Conservation (phyloP, 352 stramenopile species). For the Globisporangium parvum region DNA sequence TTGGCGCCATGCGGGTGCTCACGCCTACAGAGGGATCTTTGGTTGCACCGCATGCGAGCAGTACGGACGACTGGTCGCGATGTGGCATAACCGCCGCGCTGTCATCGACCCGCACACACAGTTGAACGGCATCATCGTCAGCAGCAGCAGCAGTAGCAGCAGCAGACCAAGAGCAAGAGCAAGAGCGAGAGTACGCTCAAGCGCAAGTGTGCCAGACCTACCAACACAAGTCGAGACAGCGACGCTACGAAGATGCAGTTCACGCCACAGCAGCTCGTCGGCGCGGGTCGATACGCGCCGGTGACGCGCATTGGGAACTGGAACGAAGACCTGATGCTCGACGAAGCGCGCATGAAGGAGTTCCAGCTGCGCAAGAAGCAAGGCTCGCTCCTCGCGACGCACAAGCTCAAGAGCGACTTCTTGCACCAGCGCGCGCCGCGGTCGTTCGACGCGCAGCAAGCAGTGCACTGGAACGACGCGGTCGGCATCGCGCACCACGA, state of each 20-base stretch:
- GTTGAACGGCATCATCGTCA: too few species aligned
- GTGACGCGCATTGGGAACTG: constrained; percentile 85
- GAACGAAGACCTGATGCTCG: constrained; percentile 88
- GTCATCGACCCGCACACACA: background rate
- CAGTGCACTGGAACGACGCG: constrained; percentile 49
- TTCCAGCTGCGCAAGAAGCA: constrained; percentile 78
- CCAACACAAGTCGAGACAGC: background rate
- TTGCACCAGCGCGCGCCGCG: constrained; percentile 59
- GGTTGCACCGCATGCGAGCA: too few species aligned
- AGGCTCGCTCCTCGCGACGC: constrained; percentile 68
- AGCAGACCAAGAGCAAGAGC: constrained; percentile 1
- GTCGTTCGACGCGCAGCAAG: constrained; percentile 30
- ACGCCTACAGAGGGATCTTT: too few species aligned
- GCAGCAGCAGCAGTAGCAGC: too few species aligned
- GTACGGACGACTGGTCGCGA: too few species aligned
- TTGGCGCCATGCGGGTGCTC: background rate
- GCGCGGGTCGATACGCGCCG: constrained; percentile 71
- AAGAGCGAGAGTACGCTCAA: background rate
- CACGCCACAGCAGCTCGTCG: constrained; percentile 86
- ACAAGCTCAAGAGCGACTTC: constrained; percentile 77
- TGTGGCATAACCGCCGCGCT: background rate
- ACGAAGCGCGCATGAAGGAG: constrained; percentile 82
- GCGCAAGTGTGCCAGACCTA: too few species aligned
- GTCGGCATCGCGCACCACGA: constrained; percentile 50
- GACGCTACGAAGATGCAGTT: constrained; percentile 63